Conservation (phyloP, 75 land plant species). For the Selaginella moellendorffii region DNA sequence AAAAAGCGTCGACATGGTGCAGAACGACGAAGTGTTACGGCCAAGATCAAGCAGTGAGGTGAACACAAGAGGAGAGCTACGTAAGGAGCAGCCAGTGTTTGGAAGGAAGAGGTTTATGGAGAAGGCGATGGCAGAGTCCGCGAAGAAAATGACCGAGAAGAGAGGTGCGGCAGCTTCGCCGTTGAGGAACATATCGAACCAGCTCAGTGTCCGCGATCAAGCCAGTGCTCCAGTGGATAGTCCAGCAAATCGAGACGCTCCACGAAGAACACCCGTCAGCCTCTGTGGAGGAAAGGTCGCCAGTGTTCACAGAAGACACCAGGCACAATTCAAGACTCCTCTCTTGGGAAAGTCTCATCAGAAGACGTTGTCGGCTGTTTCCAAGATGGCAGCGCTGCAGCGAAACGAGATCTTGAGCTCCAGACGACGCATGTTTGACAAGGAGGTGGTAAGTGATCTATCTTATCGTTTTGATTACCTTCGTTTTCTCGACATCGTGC, state of each 20-base stretch:
- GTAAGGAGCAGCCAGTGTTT: not conserved
- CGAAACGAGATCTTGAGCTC: conserved; percentile 7
- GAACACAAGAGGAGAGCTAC: no score
- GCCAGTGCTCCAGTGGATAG: not conserved
- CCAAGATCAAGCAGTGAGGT: not conserved
- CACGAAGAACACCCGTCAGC: not conserved
- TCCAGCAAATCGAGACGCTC: not conserved
- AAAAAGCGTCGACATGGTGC: not conserved
- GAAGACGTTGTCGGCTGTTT: conserved; percentile 4
- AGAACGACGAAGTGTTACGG: not conserved
- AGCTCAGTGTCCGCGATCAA: not conserved
- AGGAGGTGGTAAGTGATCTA: no score
- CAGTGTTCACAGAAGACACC: conserved; percentile 7
- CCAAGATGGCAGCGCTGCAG: not conserved
- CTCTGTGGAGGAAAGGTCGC: not conserved
- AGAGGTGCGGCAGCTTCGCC: not conserved
- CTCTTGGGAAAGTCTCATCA: conserved; percentile 2
- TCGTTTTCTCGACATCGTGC: no score
- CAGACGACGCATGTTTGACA: conserved; percentile 8
- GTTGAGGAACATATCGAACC: not conserved
- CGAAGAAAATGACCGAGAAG: conserved; percentile 1
- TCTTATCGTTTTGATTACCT: no score
- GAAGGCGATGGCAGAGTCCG: conserved; percentile 1
- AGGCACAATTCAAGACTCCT: conserved; percentile 7
- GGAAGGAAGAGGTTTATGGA: conserved; percentile 5